Conservation (phyloP, 352 stramenopile species). For the Pythium grandisporangium region DNA sequence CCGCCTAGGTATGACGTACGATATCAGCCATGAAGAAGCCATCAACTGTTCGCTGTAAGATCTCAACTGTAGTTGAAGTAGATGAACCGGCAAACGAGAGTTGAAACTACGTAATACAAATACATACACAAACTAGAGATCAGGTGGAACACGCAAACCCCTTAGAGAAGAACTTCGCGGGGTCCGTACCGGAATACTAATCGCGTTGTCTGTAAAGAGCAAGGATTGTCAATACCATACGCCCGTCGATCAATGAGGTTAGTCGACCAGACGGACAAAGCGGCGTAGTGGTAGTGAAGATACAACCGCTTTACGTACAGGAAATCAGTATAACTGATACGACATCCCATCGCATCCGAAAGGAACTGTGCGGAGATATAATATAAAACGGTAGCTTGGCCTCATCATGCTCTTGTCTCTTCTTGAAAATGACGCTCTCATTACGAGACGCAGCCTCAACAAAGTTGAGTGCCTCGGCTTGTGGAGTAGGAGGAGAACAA, state of each 20-base stretch:
- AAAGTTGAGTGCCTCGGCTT: slow-evolving; percentile 72
- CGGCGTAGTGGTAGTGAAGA: too few relatives aligned
- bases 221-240: neutral
- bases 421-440: slow-evolving; percentile 84
- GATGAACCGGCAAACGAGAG: slow-evolving; percentile 33
- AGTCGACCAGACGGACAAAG: too few relatives aligned
- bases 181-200: slow-evolving; percentile 57
- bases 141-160: too few relatives aligned
- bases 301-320: too few relatives aligned
- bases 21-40: slow-evolving; percentile 69
- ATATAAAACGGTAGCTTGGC: slow-evolving; percentile 68
- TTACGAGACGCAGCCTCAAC: slow-evolving; percentile 68
- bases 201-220: slow-evolving; percentile 43
- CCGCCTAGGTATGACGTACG: slow-evolving; percentile 21
- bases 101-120: slow-evolving; percentile 39
- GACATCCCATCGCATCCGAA: slow-evolving; percentile 69
- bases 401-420: slow-evolving; percentile 76
- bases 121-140: too few relatives aligned
- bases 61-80: slow-evolving; percentile 21
- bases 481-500: too few relatives aligned
- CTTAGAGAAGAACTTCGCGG: too few relatives aligned
- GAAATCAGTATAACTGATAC: slow-evolving; percentile 61
- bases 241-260: neutral
- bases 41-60: slow-evolving; percentile 50
- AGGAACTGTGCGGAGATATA: slow-evolving; percentile 67